Conservation (phyloP, 192 early-diverging fungal species). For the Endogone sp. region DNA sequence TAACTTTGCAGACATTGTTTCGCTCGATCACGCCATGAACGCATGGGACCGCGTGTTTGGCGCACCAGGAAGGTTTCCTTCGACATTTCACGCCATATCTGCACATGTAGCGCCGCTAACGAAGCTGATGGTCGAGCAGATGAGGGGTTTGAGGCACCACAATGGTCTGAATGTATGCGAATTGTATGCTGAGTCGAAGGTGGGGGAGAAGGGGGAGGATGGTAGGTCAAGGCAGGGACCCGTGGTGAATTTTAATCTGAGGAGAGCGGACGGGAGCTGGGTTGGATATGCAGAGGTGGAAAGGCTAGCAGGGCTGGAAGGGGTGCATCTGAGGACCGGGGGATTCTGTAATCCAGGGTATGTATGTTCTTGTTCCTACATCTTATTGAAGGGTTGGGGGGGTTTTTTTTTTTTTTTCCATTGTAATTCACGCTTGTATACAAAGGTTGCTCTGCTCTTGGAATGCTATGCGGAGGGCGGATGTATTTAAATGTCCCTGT, state of each 20-base stretch:
- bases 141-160: background rate
- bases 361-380: background rate
- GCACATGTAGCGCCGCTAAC: background rate
- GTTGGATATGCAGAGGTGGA: background rate
- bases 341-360: conserved; percentile 2
- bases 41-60: conserved; percentile 15
- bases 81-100: background rate
- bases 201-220: background rate
- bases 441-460: background rate
- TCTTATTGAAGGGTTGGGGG: conserved; percentile 1
- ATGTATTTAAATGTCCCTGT: background rate
- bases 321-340: background rate
- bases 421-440: background rate
- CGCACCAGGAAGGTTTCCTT: background rate
- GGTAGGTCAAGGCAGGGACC: background rate
- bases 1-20: conserved; percentile 70
- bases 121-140: background rate
- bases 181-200: background rate
- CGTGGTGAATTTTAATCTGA: background rate
- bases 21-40: conserved; percentile 67
- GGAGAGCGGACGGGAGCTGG: background rate
- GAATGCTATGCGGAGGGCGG: too few species aligned
- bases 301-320: background rate
- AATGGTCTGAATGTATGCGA: background rate
- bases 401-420: background rate